These are phyloP conservation scores for Candida silvatica DNA, from an alignment of 805 yeast genomes.

Conservation along the genomic window DNA sequence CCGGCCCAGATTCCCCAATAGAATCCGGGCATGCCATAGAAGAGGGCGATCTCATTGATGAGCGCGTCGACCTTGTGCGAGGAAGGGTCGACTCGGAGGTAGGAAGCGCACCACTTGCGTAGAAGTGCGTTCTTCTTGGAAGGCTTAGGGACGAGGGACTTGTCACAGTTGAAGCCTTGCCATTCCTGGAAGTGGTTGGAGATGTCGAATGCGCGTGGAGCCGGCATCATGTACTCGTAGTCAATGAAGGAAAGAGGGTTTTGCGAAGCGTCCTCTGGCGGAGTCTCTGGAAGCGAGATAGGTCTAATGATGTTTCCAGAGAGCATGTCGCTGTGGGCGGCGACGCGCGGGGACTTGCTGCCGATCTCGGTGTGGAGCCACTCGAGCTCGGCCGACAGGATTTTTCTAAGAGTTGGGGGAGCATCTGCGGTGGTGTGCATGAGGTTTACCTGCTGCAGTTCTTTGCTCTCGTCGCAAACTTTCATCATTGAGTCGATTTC, in stretches of 20 bases:
- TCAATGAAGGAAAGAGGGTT: slow-evolving; percentile 54
- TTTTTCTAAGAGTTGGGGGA: slow-evolving; percentile 18
- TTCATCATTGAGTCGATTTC: slow-evolving; percentile 30
- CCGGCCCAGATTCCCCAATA: slow-evolving; percentile 85
- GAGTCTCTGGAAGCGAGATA: slow-evolving; percentile 21
- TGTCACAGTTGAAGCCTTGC: slow-evolving; percentile 75
- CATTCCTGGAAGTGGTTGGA: slow-evolving; percentile 72
- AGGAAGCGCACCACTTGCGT: slow-evolving; percentile 50
- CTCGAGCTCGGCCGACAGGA: slow-evolving; percentile 39
- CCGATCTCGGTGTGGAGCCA: slow-evolving; percentile 42
- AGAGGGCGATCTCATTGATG: slow-evolving; percentile 46
- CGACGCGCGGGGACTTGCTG: slow-evolving; percentile 43
- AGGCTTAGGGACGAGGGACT: slow-evolving; percentile 49
- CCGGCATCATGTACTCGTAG: slow-evolving; percentile 65
- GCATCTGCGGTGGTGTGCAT: not conserved
- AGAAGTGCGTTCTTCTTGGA: slow-evolving; percentile 31
- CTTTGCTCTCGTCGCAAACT: slow-evolving; percentile 28
- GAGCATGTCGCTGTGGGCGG: slow-evolving; percentile 64
- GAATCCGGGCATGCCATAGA: slow-evolving; percentile 76
- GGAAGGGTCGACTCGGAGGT: slow-evolving; percentile 30
- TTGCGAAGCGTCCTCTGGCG: slow-evolving; percentile 5
- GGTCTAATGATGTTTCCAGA: slow-evolving; percentile 70
- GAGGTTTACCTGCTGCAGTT: slow-evolving; percentile 9
- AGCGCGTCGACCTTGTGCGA: slow-evolving; percentile 27
- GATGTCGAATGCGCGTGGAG: slow-evolving; percentile 67